These are phyloP conservation scores for Blastocystis sp. DNA, from an alignment of 352 stramenopile species.

Conservation along the genomic window DNA sequence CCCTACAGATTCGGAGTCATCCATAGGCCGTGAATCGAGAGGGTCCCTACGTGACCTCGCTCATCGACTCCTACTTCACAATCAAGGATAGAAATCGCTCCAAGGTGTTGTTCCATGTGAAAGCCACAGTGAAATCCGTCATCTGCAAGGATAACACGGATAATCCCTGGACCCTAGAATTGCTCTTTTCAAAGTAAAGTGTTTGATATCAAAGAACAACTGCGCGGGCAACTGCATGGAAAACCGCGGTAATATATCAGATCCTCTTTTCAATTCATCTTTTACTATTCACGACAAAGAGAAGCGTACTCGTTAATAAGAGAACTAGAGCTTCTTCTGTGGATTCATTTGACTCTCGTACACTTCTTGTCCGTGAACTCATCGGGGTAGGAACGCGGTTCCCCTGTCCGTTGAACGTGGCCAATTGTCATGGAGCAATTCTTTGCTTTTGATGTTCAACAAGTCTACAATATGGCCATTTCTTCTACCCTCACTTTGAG, in stretches of 20 bases:
- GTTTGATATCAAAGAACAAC: not conserved
- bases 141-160: slow-evolving; percentile 58
- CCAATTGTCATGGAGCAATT: slow-evolving; percentile 35
- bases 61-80: slow-evolving; percentile 21
- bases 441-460: slow-evolving; percentile 4
- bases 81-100: not conserved
- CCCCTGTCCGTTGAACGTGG: too few species aligned
- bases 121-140: slow-evolving; percentile 57
- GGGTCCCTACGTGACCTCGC: slow-evolving; percentile 58
- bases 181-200: slow-evolving; percentile 4
- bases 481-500: not conserved
- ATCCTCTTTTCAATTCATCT: too few species aligned
- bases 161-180: slow-evolving; percentile 54
- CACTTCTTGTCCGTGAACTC: too few species aligned
- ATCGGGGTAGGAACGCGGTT: too few species aligned
- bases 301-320: too few species aligned
- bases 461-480: slow-evolving; percentile 24
- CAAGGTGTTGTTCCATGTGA: slow-evolving; percentile 44
- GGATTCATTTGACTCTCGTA: too few species aligned
- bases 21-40: slow-evolving; percentile 20
- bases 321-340: too few species aligned
- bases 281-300: too few species aligned
- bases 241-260: too few species aligned
- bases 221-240: too few species aligned
- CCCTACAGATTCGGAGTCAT: not conserved